A percentile compares a stretch with the other conserved stretches of the same genome.
Conservation (phyloP, 192 early-diverging fungal genomes). For the Coemansia sp. region DNA sequence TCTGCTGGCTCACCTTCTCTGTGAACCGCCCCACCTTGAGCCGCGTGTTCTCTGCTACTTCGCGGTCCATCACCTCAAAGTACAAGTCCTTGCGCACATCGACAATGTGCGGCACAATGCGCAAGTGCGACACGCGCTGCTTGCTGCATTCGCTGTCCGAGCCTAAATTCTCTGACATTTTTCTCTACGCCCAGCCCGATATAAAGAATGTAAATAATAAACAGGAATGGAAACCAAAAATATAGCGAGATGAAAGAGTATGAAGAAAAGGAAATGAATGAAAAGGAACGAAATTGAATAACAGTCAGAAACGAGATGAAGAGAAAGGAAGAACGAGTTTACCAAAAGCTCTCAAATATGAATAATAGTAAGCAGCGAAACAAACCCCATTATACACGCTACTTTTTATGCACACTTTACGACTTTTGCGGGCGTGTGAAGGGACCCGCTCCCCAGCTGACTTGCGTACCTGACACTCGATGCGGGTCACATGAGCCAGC, state of each 20-base stretch:
- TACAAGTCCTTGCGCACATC: slow-evolving; percentile 58
- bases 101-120: slow-evolving; percentile 59
- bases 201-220: no score
- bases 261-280: slow-evolving; percentile 6
- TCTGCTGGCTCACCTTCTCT: slow-evolving; percentile 59
- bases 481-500: background rate
- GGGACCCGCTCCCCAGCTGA: background rate
- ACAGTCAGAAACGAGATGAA: slow-evolving; percentile 8
- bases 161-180: background rate
- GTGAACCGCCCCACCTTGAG: slow-evolving; percentile 77
- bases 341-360: background rate
- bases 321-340: background rate
- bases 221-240: no score
- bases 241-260: no score
- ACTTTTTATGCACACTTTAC: background rate
- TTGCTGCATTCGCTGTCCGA: background rate
- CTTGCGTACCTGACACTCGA: background rate
- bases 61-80: slow-evolving; percentile 65
- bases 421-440: background rate
- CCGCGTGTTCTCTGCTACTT: slow-evolving; percentile 59
- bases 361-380: slow-evolving; percentile 9
- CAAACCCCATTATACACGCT: background rate
- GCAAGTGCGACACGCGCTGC: slow-evolving; percentile 48
- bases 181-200: background rate
- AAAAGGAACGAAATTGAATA: slow-evolving; percentile 8